Evolutionary conservation across 2,329 filamentous ascomycete species (phyloP), one percentile per base, ranked within the genome.

Genomic region (Zymoseptoria crescenta): DNA sequence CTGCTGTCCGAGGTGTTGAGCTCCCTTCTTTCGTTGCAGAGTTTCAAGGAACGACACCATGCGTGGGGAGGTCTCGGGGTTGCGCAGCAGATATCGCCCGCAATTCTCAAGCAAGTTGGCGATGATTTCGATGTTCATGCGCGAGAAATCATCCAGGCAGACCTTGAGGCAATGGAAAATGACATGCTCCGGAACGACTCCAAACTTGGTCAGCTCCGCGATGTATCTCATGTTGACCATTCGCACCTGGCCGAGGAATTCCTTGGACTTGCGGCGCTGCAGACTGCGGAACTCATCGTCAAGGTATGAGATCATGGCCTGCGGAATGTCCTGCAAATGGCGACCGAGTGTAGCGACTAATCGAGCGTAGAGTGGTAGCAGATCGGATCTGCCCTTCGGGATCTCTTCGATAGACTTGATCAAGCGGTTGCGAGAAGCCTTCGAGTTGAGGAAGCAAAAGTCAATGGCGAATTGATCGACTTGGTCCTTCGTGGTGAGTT

Each of bases 51-150:
- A 99, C 0, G 90, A 93, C 1, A 82, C 79, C 94, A 99, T 99
- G 50, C 94, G 86, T 8, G 93, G 93, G 8, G 89, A 87, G 0
- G 95, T 97, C 62, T 97, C 92, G 0, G 91, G 87, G 66, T 94
- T 97, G 54, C 93, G 89, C 59, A 99, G 81, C 21, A 99, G 79
- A 74, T 96, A 99, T 19, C 94, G 86, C 50, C 94, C 94, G 70
- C 95, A 99, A 64, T 97, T 97, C 73, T 99, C 94, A 21, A 99
- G 81, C 28, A 99, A 80, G 69, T 95, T 96, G 69, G 92, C 95
- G 64, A 99, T 93, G 67, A 99, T 96, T 74, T 99, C 95, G 64
- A 99, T 96, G 70, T 99, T 99, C 89, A 96, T 96, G 62, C 93
- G 85, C 2, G 94, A 96, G 71, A 99, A 99, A 70, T 99, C 94